Evolutionary conservation across 2,329 filamentous ascomycete species (phyloP).

Genomic region (Fusarium xyrophilum): DNA sequence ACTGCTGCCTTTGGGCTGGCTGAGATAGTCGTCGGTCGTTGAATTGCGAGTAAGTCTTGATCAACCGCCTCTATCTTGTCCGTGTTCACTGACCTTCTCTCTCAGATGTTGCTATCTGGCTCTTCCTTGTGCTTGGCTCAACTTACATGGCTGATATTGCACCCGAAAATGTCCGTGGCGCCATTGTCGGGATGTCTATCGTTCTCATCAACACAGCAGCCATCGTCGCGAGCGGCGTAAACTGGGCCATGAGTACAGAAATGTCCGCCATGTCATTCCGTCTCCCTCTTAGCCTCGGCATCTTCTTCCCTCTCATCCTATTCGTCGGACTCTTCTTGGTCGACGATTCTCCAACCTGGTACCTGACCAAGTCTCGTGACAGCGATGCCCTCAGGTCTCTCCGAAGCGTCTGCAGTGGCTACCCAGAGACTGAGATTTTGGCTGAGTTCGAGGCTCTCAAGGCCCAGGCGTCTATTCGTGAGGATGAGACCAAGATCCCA

Average conservation of each 20-base stretch:
- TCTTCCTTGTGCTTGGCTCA: not conserved
- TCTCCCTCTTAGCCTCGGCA: not conserved
- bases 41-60: not conserved
- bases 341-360: not conserved
- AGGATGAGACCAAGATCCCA: not conserved
- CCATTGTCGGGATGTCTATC: not conserved
- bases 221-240: not conserved
- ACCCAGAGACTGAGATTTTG: not conserved
- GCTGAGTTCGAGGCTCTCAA: not conserved
- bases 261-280: not conserved
- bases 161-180: not conserved
- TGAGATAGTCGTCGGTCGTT: not conserved
- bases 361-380: not conserved
- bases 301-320: not conserved
- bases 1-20: not conserved
- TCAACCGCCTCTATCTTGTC: fast-evolving
- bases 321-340: not conserved
- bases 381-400: not conserved
- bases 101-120: not conserved
- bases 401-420: not conserved
- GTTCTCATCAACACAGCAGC: not conserved
- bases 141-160: not conserved
- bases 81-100: not conserved
- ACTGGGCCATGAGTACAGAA: not conserved
- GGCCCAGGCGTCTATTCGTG: not conserved